Conservation (phyloP, 2,329 filamentous ascomycete genomes). For the Fusarium hostae region DNA sequence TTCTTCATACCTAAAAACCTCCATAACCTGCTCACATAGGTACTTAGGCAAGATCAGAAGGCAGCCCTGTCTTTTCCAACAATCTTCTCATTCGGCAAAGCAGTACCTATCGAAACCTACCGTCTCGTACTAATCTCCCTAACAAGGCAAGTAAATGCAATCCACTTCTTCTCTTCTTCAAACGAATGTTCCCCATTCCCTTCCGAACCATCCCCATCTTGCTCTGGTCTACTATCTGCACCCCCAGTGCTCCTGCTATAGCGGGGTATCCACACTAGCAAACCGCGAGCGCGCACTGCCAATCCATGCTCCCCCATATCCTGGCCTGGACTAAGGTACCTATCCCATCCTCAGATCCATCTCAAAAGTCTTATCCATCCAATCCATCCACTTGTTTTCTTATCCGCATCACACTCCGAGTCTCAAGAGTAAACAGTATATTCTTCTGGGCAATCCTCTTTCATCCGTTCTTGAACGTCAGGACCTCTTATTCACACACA, state of each 20-base stretch:
- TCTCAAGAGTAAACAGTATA: constrained; percentile 30
- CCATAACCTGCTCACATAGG: not conserved
- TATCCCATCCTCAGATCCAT: constrained; percentile 38
- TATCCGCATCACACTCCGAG: constrained; percentile 39
- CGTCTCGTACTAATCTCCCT: not conserved
- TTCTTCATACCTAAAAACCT: not conserved
- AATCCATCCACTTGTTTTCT: constrained; percentile 32
- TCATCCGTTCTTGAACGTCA: constrained; percentile 13
- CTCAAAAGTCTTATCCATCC: constrained; percentile 32
- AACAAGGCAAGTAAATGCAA: not conserved
- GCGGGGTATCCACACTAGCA: constrained; percentile 54
- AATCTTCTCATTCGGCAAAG: not conserved
- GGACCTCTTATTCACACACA: constrained; percentile 23
- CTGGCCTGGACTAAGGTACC: constrained; percentile 5
- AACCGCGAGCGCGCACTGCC: constrained; percentile 44
- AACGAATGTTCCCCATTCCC: not conserved
- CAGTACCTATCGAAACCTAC: not conserved
- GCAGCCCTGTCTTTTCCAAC: not conserved
- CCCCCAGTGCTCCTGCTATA: constrained; percentile 36
- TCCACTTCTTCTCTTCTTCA: not conserved
- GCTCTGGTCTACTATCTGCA: constrained; percentile 32
- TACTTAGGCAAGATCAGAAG: not conserved
- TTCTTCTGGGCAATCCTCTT: constrained; percentile 23
- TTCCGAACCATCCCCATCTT: not conserved
- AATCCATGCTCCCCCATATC: constrained; percentile 48